Percentiles rank a stretch among this genome's conserved stretches.
phyloP scores from a whole-genome alignment of 2,329 filamentous ascomycete genomes.

The Fonsecaea multimorphosa region DNA sequence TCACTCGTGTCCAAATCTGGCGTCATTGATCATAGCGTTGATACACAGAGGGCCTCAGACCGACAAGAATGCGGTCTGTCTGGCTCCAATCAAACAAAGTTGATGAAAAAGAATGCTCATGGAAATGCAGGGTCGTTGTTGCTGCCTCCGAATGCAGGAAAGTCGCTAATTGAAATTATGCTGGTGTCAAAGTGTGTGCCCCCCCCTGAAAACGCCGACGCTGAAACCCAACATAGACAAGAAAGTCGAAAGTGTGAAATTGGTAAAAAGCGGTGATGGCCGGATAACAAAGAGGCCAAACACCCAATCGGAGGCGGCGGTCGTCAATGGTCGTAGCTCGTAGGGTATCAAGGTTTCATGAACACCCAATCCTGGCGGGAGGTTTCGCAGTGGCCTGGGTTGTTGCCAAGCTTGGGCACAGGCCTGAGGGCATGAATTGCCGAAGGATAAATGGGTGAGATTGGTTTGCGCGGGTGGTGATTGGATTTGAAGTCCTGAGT shows the following conservation, averaged over 20 bases:
- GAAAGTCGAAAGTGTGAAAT: conserved; percentile 8
- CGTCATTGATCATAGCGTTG: conserved; percentile 13
- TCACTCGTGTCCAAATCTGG: conserved; percentile 9
- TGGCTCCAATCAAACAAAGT: background rate
- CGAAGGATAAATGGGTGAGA: conserved; percentile 9
- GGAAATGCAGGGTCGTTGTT: conserved; percentile 7
- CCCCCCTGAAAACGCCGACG: conserved; percentile 23
- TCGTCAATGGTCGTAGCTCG: conserved; percentile 19
- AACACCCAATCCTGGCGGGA: background rate
- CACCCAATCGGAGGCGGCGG: conserved; percentile 20
- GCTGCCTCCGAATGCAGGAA: conserved; percentile 12
- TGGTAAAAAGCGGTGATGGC: conserved; percentile 21
- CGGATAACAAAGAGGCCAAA: conserved; percentile 11
- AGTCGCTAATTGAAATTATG: conserved; percentile 1
- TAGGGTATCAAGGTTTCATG: conserved; percentile 19
- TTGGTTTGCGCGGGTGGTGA: conserved; percentile 16
- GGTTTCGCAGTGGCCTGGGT: background rate
- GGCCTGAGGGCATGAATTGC: background rate
- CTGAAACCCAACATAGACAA: conserved; percentile 30
- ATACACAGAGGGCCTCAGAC: conserved; percentile 3
- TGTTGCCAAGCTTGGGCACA: background rate
- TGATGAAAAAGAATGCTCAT: conserved; percentile 2
- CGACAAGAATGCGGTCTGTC: background rate
- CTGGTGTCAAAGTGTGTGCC: conserved; percentile 7
- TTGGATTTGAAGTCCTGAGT: conserved; percentile 1